phyloP scores from a whole-genome alignment of 108 stramenopile genomes.

The Skeletonema tropicum region DNA sequence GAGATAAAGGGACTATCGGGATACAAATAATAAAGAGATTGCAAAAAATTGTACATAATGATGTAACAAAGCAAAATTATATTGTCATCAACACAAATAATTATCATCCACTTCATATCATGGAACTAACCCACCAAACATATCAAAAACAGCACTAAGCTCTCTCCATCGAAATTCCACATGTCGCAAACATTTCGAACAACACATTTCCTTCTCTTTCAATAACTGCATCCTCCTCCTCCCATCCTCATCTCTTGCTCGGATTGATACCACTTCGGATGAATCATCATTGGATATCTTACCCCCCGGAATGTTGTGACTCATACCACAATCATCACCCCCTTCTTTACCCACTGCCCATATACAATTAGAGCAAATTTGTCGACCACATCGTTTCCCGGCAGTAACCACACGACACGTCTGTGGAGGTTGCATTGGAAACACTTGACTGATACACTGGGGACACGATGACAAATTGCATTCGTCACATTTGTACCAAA shows the following conservation, averaged over 20 bases:
- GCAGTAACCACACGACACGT: slow-evolving; percentile 4
- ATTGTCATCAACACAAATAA: too few species aligned
- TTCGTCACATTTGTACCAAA: slow-evolving; percentile 43
- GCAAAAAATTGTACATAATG: too few species aligned
- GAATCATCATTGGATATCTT: background rate
- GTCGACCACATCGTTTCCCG: slow-evolving; percentile 5
- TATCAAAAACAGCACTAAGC: slow-evolving; percentile 7
- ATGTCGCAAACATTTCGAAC: slow-evolving; percentile 12
- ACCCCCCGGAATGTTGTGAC: background rate
- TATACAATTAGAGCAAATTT: background rate
- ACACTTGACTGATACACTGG: slow-evolving; percentile 28
- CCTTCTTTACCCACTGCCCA: slow-evolving; percentile 13
- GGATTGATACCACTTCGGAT: background rate
- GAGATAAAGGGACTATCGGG: too few species aligned
- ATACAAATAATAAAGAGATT: too few species aligned
- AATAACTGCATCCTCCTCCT: background rate
- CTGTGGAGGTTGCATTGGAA: background rate
- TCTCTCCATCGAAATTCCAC: slow-evolving; percentile 26
- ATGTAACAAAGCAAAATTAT: too few species aligned
- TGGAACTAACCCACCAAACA: slow-evolving; percentile 15
- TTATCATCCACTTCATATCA: slow-evolving; percentile 1
- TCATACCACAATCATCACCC: background rate
- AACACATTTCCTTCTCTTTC: slow-evolving; percentile 12
- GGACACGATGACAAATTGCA: slow-evolving; percentile 37
- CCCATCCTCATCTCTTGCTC: background rate